phyloP scores from a whole-genome alignment of 257 asterid genomes.

The Plantago ovata region DNA sequence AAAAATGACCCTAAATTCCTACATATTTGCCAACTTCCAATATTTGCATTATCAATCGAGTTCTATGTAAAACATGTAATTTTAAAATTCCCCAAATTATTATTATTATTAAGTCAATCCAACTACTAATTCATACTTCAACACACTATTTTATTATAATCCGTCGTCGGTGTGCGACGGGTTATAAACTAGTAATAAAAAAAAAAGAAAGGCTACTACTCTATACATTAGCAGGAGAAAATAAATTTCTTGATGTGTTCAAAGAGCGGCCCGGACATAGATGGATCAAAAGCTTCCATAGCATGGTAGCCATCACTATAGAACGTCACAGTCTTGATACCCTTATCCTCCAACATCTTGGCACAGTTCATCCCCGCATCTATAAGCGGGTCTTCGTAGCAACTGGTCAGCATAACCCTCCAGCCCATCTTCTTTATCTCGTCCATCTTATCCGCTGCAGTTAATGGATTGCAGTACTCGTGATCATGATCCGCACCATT shows the following conservation, averaged over 20 bases:
- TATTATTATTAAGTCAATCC: too few relatives aligned
- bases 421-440: conserved; percentile 13
- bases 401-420: conserved; percentile 19
- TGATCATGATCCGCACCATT: conserved; percentile 21
- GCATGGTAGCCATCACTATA: conserved; percentile 40
- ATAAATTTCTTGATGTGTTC: conserved; percentile 11
- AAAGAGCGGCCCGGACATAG: conserved; percentile 12
- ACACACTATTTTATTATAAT: too few relatives aligned
- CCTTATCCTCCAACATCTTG: conserved; percentile 32
- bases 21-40: too few relatives aligned
- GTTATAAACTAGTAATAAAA: too few relatives aligned
- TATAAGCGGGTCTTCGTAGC: conserved; percentile 18
- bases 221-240: background rate
- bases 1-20: too few relatives aligned
- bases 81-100: too few relatives aligned
- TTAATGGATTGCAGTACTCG: conserved; percentile 20
- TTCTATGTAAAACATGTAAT: too few relatives aligned
- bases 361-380: conserved; percentile 26
- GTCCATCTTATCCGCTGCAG: conserved; percentile 1
- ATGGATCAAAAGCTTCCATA: conserved; percentile 33
- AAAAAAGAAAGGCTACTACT: too few relatives aligned
- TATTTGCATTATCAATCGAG: too few relatives aligned
- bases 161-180: too few relatives aligned
- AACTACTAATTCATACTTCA: too few relatives aligned
- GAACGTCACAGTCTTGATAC: conserved; percentile 19